These are phyloP conservation scores for Starmera quercuum DNA, from an alignment of 805 yeast genomes.

Conservation along the genomic window DNA sequence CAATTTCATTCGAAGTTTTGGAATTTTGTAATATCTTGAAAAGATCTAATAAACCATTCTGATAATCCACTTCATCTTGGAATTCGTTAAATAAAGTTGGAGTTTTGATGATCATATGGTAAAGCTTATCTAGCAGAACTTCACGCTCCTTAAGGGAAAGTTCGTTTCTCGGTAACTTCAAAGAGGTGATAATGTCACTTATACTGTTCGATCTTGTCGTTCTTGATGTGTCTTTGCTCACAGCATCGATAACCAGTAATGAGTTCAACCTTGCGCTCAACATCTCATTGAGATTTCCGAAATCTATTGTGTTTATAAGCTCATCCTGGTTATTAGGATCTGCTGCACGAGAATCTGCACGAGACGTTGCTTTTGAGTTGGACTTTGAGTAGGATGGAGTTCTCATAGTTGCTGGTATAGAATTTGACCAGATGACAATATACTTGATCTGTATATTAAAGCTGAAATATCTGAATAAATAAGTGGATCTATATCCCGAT, in stretches of 20 bases:
- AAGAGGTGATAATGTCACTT: constrained; percentile 12
- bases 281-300: constrained; percentile 18
- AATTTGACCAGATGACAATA: too few species aligned
- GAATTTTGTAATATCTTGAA: constrained; percentile 11
- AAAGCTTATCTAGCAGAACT: constrained; percentile 17
- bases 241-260: constrained; percentile 7
- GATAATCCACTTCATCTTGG: constrained; percentile 8
- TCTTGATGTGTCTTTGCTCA: constrained; percentile 7
- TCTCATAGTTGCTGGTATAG: too few species aligned
- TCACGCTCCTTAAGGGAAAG: constrained; percentile 17
- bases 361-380: constrained; percentile 4
- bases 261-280: constrained; percentile 15
- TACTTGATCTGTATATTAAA: too few species aligned
- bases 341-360: constrained; percentile 10
- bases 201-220: constrained; percentile 14
- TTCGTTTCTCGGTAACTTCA: constrained; percentile 13
- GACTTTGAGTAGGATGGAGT: too few species aligned
- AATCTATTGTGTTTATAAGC: constrained; percentile 1
- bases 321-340: not conserved
- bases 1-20: constrained; percentile 10
- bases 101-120: constrained; percentile 13
- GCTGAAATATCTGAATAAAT: too few species aligned
- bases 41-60: constrained; percentile 9
- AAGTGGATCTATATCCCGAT: too few species aligned
- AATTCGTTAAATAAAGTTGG: constrained; percentile 9